These are phyloP conservation scores for Acanthamoeba healyi DNA, from an alignment of 208 protist species.

Conservation along the genomic window DNA sequence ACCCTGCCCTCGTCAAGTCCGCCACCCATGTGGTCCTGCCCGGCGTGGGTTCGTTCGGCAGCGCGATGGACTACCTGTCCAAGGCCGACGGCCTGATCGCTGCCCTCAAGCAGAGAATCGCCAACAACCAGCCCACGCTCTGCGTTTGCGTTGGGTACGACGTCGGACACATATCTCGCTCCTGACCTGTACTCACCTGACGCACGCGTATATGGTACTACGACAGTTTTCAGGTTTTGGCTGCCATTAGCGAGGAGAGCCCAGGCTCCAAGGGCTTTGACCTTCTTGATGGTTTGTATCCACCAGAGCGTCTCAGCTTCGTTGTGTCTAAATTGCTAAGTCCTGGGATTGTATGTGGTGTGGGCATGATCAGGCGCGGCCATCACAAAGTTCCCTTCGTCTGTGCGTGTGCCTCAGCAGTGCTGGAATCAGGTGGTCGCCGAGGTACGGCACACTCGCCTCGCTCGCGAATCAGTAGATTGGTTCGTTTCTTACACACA, in stretches of 20 bases:
- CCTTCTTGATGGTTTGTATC: slow-evolving; percentile 10
- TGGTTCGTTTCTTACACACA: background rate
- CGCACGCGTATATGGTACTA: no score
- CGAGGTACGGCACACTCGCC: background rate
- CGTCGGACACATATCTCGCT: background rate
- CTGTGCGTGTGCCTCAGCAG: slow-evolving; percentile 76
- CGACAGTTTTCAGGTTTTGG: slow-evolving; percentile 62
- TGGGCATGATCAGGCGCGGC: background rate
- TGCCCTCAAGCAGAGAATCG: slow-evolving; percentile 52
- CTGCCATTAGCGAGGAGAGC: slow-evolving; percentile 72
- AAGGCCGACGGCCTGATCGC: slow-evolving; percentile 53
- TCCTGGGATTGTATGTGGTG: background rate
- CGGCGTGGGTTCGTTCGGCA: slow-evolving; percentile 67
- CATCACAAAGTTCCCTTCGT: slow-evolving; percentile 61
- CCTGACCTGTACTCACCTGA: background rate
- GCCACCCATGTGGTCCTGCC: slow-evolving; percentile 59
- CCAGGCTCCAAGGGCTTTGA: slow-evolving; percentile 59
- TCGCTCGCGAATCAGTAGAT: background rate
- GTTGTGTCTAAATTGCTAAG: background rate
- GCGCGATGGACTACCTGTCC: slow-evolving; percentile 42
- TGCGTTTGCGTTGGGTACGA: slow-evolving; percentile 76
- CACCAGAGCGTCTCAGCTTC: background rate
- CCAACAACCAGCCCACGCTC: slow-evolving; percentile 65
- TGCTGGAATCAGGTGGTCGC: slow-evolving; percentile 76
- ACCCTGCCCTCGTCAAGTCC: slow-evolving; percentile 9